A percentile compares a stretch with the other conserved stretches of the same genome.
Evolutionary conservation across 2,329 filamentous ascomycete genomes (phyloP).

Genomic region (Calycina herbarum): DNA sequence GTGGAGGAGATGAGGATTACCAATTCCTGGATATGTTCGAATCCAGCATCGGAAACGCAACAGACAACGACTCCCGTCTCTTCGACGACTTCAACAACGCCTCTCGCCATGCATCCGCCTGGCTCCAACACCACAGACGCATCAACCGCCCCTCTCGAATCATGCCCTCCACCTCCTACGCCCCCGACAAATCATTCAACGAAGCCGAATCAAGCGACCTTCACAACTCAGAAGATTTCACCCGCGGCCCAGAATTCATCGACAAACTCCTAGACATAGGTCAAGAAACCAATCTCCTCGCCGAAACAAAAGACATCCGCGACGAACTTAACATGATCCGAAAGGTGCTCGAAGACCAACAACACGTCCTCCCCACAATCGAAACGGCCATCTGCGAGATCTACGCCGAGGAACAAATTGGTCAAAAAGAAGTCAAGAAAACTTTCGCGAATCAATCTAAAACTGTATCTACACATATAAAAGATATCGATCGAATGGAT

Average conservation of each 20-base stretch:
- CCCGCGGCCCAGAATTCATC: conserved; percentile 26
- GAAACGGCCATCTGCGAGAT: conserved; percentile 30
- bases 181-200: conserved; percentile 6
- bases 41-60: conserved; percentile 31
- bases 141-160: conserved; percentile 22
- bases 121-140: conserved; percentile 28
- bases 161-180: conserved; percentile 15
- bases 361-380: conserved; percentile 26
- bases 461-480: conserved; percentile 26
- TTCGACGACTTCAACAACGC: conserved; percentile 33
- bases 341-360: conserved; percentile 40
- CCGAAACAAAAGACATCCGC: conserved; percentile 48
- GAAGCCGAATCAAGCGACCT: conserved; percentile 9
- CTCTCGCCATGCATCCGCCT: conserved; percentile 30
- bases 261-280: conserved; percentile 44
- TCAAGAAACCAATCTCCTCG: conserved; percentile 44
- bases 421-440: conserved; percentile 30
- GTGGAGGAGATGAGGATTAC: conserved; percentile 32
- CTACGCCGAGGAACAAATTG: conserved; percentile 25
- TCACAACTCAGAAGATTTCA: conserved; percentile 25
- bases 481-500: conserved; percentile 65
- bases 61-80: conserved; percentile 28
- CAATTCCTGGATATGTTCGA: conserved; percentile 36
- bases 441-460: conserved; percentile 27
- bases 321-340: conserved; percentile 51